These are phyloP conservation scores for Raddia guianensis DNA, from an alignment of 176 grass and related monocot genomes.

Conservation along the genomic window DNA sequence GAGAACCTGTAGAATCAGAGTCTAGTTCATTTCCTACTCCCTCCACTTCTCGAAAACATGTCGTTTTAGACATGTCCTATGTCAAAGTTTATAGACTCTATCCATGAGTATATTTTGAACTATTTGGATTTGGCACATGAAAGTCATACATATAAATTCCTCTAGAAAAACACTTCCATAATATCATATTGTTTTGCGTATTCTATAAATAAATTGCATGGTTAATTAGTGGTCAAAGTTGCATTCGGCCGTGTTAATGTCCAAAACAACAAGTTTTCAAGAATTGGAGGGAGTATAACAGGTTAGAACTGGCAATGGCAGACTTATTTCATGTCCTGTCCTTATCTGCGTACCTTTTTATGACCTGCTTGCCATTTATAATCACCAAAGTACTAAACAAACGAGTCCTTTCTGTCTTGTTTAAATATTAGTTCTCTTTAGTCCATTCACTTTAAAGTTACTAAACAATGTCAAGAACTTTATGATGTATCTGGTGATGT, in stretches of 20 bases:
- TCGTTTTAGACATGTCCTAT: too few species aligned
- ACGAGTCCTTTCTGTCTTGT: background rate
- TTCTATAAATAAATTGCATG: too few species aligned
- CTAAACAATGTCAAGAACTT: background rate
- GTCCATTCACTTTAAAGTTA: background rate
- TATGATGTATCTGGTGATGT: background rate
- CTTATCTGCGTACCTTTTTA: background rate
- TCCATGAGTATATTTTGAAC: too few species aligned
- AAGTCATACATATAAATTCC: too few species aligned
- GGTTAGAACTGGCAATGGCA: background rate
- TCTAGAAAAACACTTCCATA: too few species aligned
- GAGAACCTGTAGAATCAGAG: slow-evolving; percentile 1
- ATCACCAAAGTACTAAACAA: background rate
- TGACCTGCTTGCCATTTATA: background rate
- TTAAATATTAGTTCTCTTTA: background rate
- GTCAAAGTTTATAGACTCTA: too few species aligned
- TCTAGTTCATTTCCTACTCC: background rate
- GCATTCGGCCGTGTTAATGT: too few species aligned
- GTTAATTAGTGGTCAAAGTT: too few species aligned
- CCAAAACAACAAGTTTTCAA: too few species aligned
- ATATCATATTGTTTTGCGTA: too few species aligned
- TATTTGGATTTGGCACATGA: too few species aligned
- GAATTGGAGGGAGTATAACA: background rate
- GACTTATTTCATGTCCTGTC: background rate
- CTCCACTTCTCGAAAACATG: too few species aligned